Percentiles rank a stretch among this genome's conserved stretches.
Conservation (phyloP, 306 rosid species). For the Biancaea sappan region DNA sequence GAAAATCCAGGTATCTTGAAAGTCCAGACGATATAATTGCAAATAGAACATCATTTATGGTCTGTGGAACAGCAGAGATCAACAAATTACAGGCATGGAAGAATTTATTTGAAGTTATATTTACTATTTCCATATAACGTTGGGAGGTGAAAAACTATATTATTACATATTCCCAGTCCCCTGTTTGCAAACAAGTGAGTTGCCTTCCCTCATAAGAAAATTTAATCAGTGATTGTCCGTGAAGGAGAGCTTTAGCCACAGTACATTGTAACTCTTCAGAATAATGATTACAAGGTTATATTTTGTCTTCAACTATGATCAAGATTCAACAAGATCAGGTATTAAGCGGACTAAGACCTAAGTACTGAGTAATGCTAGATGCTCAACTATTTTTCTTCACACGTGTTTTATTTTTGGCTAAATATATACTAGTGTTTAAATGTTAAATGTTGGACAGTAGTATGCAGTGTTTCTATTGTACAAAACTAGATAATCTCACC, state of each 20-base stretch:
- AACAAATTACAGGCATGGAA: background rate
- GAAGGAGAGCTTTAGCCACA: background rate
- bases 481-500: too few relatives aligned
- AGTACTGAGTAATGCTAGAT: background rate
- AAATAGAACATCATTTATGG: conserved; percentile 83
- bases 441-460: too few relatives aligned
- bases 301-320: background rate
- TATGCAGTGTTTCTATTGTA: too few relatives aligned
- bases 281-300: background rate
- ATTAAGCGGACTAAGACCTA: background rate
- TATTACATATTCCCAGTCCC: background rate
- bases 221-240: background rate
- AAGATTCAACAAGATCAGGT: background rate
- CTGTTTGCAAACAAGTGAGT: background rate
- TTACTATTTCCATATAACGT: background rate
- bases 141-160: conserved; percentile 5
- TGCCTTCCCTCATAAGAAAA: background rate
- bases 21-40: conserved; percentile 78
- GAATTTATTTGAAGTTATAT: background rate
- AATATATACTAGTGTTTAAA: too few relatives aligned
- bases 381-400: background rate
- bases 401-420: too few relatives aligned
- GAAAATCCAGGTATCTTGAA: conserved; percentile 70
- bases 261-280: background rate
- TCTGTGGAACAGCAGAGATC: conserved; percentile 55